Evolutionary conservation across 2,329 filamentous ascomycete species (phyloP), one percentile per base, ranked within the genome.

Genomic region (Biscogniauxia marginata): DNA sequence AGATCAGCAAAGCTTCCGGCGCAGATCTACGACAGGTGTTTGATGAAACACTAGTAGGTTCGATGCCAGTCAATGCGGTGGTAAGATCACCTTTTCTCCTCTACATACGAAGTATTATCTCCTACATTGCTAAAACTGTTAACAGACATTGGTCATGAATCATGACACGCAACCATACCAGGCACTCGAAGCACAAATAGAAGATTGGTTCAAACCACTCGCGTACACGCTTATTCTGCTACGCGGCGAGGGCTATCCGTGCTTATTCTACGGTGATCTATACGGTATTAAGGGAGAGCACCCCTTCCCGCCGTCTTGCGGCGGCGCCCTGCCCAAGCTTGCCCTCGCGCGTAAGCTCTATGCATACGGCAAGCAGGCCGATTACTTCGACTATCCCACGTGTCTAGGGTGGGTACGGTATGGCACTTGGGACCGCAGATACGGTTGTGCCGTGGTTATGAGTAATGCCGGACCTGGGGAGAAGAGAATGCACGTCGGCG

Each of bases 171-270:
- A 76, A 56, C 73, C 73, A 0, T 70, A 70, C 59, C 73, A 76
- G 51, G 70, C 72, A 2, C 67, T 76, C 8, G 60, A 82, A 63
- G 83, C 84, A 0, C 81, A 82, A 1, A 82, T 91, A 44, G 79
- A 84, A 54, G 76, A 79, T 22, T 86, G 83, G 73, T 89, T 91
- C 75, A 90, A 90, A 70, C 81, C 86, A 0, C 77, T 91, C 16
- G 89, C 87, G 11, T 90, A 91, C 70, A 76, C 86, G 0, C 78
- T 91, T 46, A 90, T 91, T 54, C 80, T 92, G 1, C 82, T 91
- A 22, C 80, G 85, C 7, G 39, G 46, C 11, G 50, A 81, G 19
- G 86, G 86, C 20, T 83, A 84, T 57, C 87, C 88, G 0, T 89
- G 84, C 64, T 74, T 89, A 30, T 90, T 88, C 72, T 90, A 87